A percentile compares a stretch with the other conserved stretches of the same genome.
phyloP scores from a whole-genome alignment of 345 rosid genomes.

The Isatis tinctoria region DNA sequence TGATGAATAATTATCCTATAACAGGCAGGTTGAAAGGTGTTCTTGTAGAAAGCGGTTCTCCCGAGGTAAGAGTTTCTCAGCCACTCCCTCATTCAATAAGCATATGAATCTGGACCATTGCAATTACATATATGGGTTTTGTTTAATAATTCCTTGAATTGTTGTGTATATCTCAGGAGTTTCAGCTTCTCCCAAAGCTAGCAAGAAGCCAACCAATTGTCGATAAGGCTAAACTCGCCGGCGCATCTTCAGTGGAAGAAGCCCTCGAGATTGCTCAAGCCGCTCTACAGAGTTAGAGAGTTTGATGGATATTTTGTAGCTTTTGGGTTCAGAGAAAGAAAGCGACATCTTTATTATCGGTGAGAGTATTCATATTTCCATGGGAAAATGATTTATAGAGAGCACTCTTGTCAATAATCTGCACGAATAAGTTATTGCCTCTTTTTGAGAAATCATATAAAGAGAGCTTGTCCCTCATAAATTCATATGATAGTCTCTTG shows the following conservation, averaged over 20 bases:
- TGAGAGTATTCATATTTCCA: conserved; percentile 18
- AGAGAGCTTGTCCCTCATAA: neutral
- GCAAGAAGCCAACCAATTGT: conserved; percentile 79
- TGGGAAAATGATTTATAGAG: conserved; percentile 13
- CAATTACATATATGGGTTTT: neutral
- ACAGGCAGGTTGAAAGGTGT: conserved; percentile 93
- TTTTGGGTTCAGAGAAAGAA: neutral
- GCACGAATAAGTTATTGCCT: neutral
- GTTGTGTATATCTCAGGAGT: conserved; percentile 46
- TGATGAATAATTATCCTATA: neutral
- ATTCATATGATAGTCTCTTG: neutral
- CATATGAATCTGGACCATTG: neutral
- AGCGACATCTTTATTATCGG: neutral
- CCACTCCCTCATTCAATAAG: neutral
- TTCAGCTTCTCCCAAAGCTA: conserved; percentile 75
- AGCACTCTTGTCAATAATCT: conserved; percentile 16
- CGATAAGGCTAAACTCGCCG: conserved; percentile 66
- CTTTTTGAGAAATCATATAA: neutral
- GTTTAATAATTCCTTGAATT: neutral
- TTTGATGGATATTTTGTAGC: conserved; percentile 4
- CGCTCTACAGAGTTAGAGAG: conserved; percentile 39
- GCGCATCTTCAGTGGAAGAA: conserved; percentile 85
- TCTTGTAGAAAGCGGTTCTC: conserved; percentile 87
- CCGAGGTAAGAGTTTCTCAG: conserved; percentile 57
- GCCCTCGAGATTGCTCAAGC: conserved; percentile 64